Conservation (phyloP, 140 eudicot species). For the Cichorium intybus region DNA sequence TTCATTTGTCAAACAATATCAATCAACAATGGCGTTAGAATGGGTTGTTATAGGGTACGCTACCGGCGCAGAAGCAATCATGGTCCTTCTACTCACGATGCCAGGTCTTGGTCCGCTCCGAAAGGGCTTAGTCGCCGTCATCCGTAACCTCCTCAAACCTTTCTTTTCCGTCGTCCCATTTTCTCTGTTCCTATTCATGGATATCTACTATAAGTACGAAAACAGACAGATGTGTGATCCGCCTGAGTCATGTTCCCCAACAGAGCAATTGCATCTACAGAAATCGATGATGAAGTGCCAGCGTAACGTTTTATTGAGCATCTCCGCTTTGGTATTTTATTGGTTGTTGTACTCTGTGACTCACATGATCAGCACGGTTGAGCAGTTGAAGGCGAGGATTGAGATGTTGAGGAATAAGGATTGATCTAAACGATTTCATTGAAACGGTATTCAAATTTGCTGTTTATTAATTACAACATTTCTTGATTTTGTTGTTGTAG, state of each 20-base stretch:
- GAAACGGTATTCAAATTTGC: background rate
- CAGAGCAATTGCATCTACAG: constrained; percentile 66
- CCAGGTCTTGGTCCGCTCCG: constrained; percentile 71
- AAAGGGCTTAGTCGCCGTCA: constrained; percentile 50
- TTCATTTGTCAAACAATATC: background rate
- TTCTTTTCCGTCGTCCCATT: constrained; percentile 76
- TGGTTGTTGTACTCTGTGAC: constrained; percentile 71
- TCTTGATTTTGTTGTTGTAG: background rate
- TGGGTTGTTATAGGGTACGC: constrained; percentile 79
- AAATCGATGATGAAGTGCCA: constrained; percentile 64
- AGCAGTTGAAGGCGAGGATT: constrained; percentile 50
- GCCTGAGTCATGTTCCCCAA: constrained; percentile 44
- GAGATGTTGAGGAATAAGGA: constrained; percentile 50
- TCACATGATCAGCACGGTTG: constrained; percentile 37
- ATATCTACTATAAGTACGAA: constrained; percentile 84
- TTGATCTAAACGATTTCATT: background rate
- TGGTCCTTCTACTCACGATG: constrained; percentile 70
- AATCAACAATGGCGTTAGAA: constrained; percentile 65
- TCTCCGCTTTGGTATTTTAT: constrained; percentile 55
- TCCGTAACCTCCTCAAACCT: constrained; percentile 70
- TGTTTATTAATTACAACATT: background rate
- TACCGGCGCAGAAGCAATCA: constrained; percentile 68
- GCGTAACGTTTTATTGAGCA: constrained; percentile 56
- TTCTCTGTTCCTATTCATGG: constrained; percentile 58
- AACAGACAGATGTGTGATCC: constrained; percentile 53